Evolutionary conservation across 495 filamentous ascomycete species (phyloP), one percentile per base, ranked within the genome.

Genomic region (Amniculicola lignicola): DNA sequence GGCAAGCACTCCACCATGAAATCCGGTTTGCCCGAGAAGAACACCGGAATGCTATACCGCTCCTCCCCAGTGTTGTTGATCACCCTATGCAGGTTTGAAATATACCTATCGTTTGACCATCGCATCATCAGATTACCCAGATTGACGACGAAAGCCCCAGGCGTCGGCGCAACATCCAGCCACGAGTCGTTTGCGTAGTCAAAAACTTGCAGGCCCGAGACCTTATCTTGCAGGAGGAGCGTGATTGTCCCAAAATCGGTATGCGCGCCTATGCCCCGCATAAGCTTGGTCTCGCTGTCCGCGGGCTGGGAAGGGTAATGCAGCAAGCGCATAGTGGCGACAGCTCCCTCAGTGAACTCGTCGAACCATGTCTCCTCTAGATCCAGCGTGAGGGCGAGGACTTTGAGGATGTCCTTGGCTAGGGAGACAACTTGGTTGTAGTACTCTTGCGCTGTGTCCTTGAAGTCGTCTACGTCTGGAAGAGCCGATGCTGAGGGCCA

Each of bases 221-320:
- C 38, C 19, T 51, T 37, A 31, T 72, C 71, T 48, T 73, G 70
- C 10, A 75, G 51, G 4, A 75, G 63, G 23, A 73, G 45, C 7
- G 72, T 75, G 27, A 75, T 67, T 27, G 69, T 63, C 1, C 70
- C 66, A 27, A 73, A 75, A 37, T 75, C 70, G 15, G 70, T 71
- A 42, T 75, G 72, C 19, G 67, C 70, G 33, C 69, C 62, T 16
- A 52, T 62, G 6, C 72, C 72, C 2, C 66, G 46, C 28, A 43
- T 56, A 33, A 56, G 18, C 43, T 56, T 56, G 41, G 70, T 65
- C 2, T 38, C 41, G 28, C 46, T 53, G 41, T 61, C 64, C 15
- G 24, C 22, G 18, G 39, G 37, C 25, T 57, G 48, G 12, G 42
- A 28, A 22, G 70, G 70, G 51, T 73, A 74, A 43, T 73, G 72